These are phyloP conservation scores for Paulownia fortunei DNA, from an alignment of 257 asterid species.

Conservation along the genomic window DNA sequence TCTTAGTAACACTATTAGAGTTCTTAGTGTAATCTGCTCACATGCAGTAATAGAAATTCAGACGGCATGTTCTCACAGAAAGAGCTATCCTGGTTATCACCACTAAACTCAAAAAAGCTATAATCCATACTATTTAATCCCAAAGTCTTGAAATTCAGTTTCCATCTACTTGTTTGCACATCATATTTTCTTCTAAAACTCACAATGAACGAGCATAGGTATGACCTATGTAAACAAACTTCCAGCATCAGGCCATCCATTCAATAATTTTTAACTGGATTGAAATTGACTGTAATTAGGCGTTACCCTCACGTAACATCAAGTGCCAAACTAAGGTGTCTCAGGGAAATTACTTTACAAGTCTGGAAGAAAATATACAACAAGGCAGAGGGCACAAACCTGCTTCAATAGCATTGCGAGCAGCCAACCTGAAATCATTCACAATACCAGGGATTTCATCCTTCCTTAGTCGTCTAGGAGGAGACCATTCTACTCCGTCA, in stretches of 20 bases:
- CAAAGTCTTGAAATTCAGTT: neutral
- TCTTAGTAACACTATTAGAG: neutral
- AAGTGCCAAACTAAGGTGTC: neutral
- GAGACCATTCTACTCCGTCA: too few species aligned
- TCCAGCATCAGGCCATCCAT: neutral
- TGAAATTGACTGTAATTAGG: neutral
- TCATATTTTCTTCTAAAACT: neutral
- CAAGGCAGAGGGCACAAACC: neutral
- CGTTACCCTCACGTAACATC: neutral
- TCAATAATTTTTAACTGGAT: neutral
- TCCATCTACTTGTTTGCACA: neutral
- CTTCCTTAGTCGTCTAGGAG: neutral
- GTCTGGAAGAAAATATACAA: neutral
- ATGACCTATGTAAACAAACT: neutral
- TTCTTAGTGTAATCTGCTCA: neutral
- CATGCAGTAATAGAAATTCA: neutral
- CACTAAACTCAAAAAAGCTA: neutral
- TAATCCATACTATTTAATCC: neutral
- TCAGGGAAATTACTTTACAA: neutral
- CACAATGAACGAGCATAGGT: neutral
- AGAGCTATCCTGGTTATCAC: neutral
- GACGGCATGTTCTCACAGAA: neutral
- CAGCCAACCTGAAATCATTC: conserved; percentile 14
- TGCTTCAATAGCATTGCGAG: conserved; percentile 9
- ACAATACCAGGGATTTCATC: conserved; percentile 5